Percentiles rank a stretch among this genome's conserved stretches.
These are phyloP conservation scores for Trichosporon sp. DNA, from an alignment of 1,284 basidiomycete species.

Conservation along the genomic window DNA sequence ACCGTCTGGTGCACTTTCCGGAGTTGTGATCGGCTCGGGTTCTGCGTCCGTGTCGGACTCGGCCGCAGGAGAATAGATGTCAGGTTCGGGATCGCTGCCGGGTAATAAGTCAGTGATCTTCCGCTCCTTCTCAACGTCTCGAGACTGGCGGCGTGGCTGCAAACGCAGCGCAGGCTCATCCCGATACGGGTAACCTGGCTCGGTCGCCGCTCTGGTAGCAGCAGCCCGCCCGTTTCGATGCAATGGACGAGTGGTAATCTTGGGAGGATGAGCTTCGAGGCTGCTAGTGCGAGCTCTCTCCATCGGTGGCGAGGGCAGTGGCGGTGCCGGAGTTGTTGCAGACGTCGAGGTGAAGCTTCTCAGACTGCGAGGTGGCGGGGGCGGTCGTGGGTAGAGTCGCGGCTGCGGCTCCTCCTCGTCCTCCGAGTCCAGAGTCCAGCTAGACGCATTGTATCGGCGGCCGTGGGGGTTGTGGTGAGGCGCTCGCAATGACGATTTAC, in stretches of 20 bases:
- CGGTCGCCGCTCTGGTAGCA: not conserved
- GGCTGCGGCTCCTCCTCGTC: not conserved
- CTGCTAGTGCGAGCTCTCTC: not conserved
- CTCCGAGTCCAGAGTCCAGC: conserved; percentile 5
- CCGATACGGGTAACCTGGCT: conserved; percentile 1
- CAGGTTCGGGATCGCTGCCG: not conserved
- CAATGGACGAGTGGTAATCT: not conserved
- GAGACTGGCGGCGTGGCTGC: conserved; percentile 1
- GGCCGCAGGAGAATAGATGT: not conserved
- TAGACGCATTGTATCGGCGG: not conserved
- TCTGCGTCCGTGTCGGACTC: not conserved
- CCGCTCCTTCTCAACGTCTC: not conserved
- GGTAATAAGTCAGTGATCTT: not conserved
- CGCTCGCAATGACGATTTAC: not conserved
- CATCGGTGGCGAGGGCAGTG: not conserved
- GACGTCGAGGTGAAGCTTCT: not conserved
- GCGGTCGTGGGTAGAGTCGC: not conserved
- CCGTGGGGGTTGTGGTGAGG: not conserved
- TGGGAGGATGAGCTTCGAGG: not conserved
- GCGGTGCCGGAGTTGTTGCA: not conserved
- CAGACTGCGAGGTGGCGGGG: not conserved
- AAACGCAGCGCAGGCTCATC: conserved; percentile 8
- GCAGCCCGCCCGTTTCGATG: not conserved
- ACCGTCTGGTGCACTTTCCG: not conserved
- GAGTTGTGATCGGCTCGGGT: not conserved